These are phyloP conservation scores for Alternaria tenuissima DNA, from an alignment of 2,329 filamentous ascomycete species.

Conservation along the genomic window DNA sequence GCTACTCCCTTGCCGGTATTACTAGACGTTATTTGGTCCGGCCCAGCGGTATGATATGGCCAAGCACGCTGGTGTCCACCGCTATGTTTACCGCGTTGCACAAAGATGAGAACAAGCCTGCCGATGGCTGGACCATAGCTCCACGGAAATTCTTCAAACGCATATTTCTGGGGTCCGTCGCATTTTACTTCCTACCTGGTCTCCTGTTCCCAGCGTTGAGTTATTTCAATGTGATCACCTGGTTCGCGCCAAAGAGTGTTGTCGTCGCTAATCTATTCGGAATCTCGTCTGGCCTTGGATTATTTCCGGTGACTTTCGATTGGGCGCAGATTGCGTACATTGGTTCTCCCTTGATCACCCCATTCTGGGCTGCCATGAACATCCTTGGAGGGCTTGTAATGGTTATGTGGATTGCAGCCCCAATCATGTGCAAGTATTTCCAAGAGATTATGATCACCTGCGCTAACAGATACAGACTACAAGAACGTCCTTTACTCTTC, in stretches of 20 bases:
- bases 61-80: slow-evolving; percentile 84
- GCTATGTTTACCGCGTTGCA: slow-evolving; percentile 90
- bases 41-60: slow-evolving; percentile 91
- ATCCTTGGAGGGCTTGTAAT: slow-evolving; percentile 80
- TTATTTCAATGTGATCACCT: slow-evolving; percentile 89
- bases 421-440: slow-evolving; percentile 67
- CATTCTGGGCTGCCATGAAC: slow-evolving; percentile 87
- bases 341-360: slow-evolving; percentile 81
- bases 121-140: slow-evolving; percentile 83
- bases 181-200: slow-evolving; percentile 86
- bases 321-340: slow-evolving; percentile 92
- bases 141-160: slow-evolving; percentile 85
- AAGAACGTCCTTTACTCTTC: slow-evolving; percentile 79
- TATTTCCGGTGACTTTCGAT: slow-evolving; percentile 88
- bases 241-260: slow-evolving; percentile 87
- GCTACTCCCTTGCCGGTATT: slow-evolving; percentile 85
- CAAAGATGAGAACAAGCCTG: slow-evolving; percentile 81
- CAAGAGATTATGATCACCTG: background rate
- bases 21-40: slow-evolving; percentile 82
- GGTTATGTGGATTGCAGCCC: slow-evolving; percentile 86
- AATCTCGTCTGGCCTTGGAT: slow-evolving; percentile 80
- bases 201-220: slow-evolving; percentile 83
- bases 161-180: slow-evolving; percentile 74
- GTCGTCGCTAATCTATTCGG: slow-evolving; percentile 87
- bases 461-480: slow-evolving; percentile 64